A percentile compares a stretch with the other conserved stretches of the same genome.
phyloP scores from a whole-genome alignment of 495 filamentous ascomycete genomes.

The Aspergillus leporis region DNA sequence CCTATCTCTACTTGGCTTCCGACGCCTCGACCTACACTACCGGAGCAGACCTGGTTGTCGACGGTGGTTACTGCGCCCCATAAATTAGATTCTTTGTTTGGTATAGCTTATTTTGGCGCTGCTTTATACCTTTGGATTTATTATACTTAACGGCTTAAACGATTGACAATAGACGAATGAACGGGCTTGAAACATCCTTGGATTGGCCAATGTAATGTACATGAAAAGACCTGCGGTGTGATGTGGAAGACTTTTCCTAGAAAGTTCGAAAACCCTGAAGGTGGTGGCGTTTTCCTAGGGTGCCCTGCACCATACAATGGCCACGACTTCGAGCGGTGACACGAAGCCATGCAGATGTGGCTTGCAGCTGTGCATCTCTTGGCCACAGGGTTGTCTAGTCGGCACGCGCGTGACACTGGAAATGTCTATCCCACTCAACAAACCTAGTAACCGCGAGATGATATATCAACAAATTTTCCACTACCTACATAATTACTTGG shows the following conservation, averaged over 20 bases:
- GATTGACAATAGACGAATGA: neutral
- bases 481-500: no score
- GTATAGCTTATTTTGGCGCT: neutral
- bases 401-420: no score
- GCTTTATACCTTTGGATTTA: neutral
- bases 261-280: neutral
- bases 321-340: neutral
- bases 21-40: conserved; percentile 85
- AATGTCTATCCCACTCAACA: no score
- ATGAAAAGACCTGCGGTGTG: neutral
- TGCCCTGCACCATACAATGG: neutral
- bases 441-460: no score
- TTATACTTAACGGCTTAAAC: neutral
- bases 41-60: conserved; percentile 70
- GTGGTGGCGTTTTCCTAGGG: neutral
- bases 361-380: conserved; percentile 1
- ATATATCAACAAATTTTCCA: no score
- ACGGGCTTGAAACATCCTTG: neutral
- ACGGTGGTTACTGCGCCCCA: conserved; percentile 57
- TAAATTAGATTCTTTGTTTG: conserved; percentile 16
- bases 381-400: neutral
- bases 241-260: neutral
- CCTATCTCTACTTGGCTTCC: conserved; percentile 82
- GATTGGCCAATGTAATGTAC: neutral
- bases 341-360: conserved; percentile 15